Evolutionary conservation across 1,139 yeast genomes (phyloP).

Genomic region (Kurtzmaniella quercitrusa): DNA sequence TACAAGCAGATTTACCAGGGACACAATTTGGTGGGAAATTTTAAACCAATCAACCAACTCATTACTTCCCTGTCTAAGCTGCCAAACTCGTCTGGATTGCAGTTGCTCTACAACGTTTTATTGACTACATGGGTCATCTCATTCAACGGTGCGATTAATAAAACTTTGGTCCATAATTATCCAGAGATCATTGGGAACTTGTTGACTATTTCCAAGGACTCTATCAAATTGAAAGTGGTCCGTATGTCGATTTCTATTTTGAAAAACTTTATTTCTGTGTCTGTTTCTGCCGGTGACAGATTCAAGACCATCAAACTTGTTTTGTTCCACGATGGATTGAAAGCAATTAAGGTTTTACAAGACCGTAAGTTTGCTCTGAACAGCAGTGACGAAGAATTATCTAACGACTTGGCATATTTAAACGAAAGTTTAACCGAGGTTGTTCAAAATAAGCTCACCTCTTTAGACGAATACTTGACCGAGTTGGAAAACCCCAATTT

Average conservation of each 20-base stretch:
- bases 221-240: slow-evolving; percentile 88
- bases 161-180: slow-evolving; percentile 51
- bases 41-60: slow-evolving; percentile 49
- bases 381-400: slow-evolving; percentile 77
- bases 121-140: slow-evolving; percentile 82
- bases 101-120: slow-evolving; percentile 77
- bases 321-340: slow-evolving; percentile 73
- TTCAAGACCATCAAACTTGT: slow-evolving; percentile 63
- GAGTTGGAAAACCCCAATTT: slow-evolving; percentile 77
- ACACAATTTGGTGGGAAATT: slow-evolving; percentile 42
- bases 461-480: slow-evolving; percentile 87
- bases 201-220: slow-evolving; percentile 54
- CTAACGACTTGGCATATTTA: slow-evolving; percentile 62
- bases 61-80: slow-evolving; percentile 30
- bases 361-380: slow-evolving; percentile 82
- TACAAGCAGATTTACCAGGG: slow-evolving; percentile 61
- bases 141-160: slow-evolving; percentile 57
- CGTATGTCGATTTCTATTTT: slow-evolving; percentile 76
- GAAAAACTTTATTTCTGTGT: slow-evolving; percentile 49
- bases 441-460: slow-evolving; percentile 69
- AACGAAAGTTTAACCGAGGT: slow-evolving; percentile 62
- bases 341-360: slow-evolving; percentile 61
- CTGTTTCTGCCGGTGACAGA: slow-evolving; percentile 25
- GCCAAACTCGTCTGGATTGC: slow-evolving; percentile 62
- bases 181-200: slow-evolving; percentile 57